Conservation (phyloP, 2,329 filamentous ascomycete species). For the Fusarium kyushuense region DNA sequence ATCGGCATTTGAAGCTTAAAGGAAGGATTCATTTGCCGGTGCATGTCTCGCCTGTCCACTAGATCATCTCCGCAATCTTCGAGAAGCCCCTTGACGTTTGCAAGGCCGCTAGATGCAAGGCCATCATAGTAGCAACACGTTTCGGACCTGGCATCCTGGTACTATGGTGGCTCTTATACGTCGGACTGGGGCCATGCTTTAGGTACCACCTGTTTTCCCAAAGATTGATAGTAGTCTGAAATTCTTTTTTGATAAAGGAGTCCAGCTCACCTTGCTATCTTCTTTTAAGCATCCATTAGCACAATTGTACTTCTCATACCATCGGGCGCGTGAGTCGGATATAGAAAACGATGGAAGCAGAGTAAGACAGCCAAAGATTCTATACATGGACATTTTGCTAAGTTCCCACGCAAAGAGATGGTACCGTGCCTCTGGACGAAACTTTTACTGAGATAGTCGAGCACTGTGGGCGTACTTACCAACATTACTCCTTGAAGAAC, state of each 20-base stretch:
- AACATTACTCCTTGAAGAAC: conserved; percentile 74
- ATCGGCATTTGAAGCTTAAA: conserved; percentile 41
- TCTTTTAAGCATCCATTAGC: conserved; percentile 9
- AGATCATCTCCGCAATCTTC: conserved; percentile 40
- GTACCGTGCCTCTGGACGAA: conserved; percentile 67
- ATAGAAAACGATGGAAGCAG: conserved; percentile 48
- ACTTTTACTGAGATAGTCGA: conserved; percentile 69
- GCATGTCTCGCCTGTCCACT: conserved; percentile 30
- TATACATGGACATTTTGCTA: conserved; percentile 38
- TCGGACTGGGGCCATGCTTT: conserved; percentile 51
- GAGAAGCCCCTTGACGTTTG: conserved; percentile 33
- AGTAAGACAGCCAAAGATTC: conserved; percentile 46
- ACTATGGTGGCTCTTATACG: conserved; percentile 48
- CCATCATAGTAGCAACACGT: conserved; percentile 44
- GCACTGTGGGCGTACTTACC: conserved; percentile 73
- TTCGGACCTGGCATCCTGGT: conserved; percentile 45
- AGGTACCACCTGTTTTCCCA: conserved; percentile 50
- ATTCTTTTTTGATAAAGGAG: conserved; percentile 36
- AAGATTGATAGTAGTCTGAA: conserved; percentile 43
- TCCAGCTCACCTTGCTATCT: conserved; percentile 29
- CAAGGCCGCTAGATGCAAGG: conserved; percentile 45
- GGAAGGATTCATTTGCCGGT: conserved; percentile 32
- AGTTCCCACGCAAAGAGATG: conserved; percentile 55
- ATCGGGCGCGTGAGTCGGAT: conserved; percentile 13
- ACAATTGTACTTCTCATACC: conserved; percentile 19